Evolutionary conservation across 352 stramenopile genomes (phyloP).

Genomic region (Thalassiosira mediterranea): DNA sequence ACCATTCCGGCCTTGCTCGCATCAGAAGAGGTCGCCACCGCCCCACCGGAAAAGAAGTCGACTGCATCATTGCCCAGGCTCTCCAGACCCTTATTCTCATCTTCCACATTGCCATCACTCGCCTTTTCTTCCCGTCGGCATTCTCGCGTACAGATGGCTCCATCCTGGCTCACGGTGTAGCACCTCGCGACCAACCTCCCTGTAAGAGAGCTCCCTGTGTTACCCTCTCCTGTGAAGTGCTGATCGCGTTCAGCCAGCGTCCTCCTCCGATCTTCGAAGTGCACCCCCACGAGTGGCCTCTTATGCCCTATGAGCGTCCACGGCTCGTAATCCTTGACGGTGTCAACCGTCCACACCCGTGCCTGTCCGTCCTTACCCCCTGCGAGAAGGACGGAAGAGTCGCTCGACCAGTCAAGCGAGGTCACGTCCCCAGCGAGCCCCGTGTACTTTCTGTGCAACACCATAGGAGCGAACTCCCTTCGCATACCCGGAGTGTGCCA

Average conservation of each 20-base stretch:
- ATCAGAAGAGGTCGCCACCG: conserved; percentile 9
- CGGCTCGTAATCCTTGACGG: conserved; percentile 72
- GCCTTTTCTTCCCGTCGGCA: conserved; percentile 49
- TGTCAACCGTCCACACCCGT: conserved; percentile 81
- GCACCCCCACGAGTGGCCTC: conserved; percentile 69
- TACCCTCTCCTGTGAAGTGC: conserved; percentile 50
- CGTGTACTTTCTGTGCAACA: conserved; percentile 84
- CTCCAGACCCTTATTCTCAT: conserved; percentile 53
- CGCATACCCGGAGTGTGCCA: conserved; percentile 74
- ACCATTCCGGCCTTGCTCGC: background rate
- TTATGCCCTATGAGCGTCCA: conserved; percentile 81
- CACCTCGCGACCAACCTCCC: conserved; percentile 55
- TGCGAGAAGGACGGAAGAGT: conserved; percentile 76
- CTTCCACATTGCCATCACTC: conserved; percentile 17
- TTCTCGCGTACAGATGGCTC: conserved; percentile 77
- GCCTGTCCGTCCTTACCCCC: conserved; percentile 74
- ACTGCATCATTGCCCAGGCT: conserved; percentile 61
- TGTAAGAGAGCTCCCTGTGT: conserved; percentile 48
- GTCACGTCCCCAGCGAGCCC: conserved; percentile 72
- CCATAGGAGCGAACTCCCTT: conserved; percentile 79
- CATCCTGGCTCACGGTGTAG: conserved; percentile 79
- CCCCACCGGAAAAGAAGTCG: conserved; percentile 74
- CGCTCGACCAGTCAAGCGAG: conserved; percentile 70
- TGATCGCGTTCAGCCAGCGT: conserved; percentile 53
- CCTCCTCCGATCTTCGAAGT: conserved; percentile 61